Evolutionary conservation across 768 basidiomycete species (phyloP).

Genomic region (Lentinus brumalis): DNA sequence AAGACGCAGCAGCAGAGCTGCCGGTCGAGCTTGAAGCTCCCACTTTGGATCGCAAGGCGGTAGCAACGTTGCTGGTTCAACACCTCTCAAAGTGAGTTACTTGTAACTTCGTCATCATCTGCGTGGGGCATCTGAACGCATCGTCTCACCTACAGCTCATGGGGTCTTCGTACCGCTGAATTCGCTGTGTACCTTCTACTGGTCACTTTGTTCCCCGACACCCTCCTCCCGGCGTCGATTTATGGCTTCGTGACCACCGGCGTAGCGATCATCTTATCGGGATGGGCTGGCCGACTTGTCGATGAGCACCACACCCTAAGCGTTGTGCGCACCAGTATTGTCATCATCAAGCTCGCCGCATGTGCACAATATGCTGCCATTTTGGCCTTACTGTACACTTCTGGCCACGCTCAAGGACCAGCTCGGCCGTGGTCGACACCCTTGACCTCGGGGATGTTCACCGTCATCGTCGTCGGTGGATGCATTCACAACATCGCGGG

Average conservation of each 20-base stretch:
- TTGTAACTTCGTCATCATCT: neutral
- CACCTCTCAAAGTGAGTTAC: slow-evolving; percentile 23
- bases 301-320: slow-evolving; percentile 40
- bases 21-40: neutral
- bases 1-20: too few relatives aligned
- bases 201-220: slow-evolving; percentile 42
- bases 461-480: slow-evolving; percentile 35
- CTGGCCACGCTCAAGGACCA: neutral
- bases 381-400: slow-evolving; percentile 31
- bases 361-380: slow-evolving; percentile 37
- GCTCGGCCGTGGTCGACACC: slow-evolving; percentile 15
- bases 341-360: slow-evolving; percentile 42
- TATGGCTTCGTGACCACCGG: slow-evolving; percentile 47
- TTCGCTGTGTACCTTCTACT: slow-evolving; percentile 48
- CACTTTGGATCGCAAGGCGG: slow-evolving; percentile 16
- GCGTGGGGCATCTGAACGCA: neutral
- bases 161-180: slow-evolving; percentile 41
- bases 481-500: slow-evolving; percentile 42
- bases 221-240: slow-evolving; percentile 50
- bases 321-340: slow-evolving; percentile 42
- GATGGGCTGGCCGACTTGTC: slow-evolving; percentile 44
- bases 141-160: slow-evolving; percentile 11
- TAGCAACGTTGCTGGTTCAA: slow-evolving; percentile 19
- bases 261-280: slow-evolving; percentile 42
- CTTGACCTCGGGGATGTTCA: slow-evolving; percentile 35